A percentile compares a stretch with the other conserved stretches of the same genome.
These are phyloP conservation scores for Phytophthora pseudosyringae DNA, from an alignment of 352 stramenopile genomes.

Conservation along the genomic window DNA sequence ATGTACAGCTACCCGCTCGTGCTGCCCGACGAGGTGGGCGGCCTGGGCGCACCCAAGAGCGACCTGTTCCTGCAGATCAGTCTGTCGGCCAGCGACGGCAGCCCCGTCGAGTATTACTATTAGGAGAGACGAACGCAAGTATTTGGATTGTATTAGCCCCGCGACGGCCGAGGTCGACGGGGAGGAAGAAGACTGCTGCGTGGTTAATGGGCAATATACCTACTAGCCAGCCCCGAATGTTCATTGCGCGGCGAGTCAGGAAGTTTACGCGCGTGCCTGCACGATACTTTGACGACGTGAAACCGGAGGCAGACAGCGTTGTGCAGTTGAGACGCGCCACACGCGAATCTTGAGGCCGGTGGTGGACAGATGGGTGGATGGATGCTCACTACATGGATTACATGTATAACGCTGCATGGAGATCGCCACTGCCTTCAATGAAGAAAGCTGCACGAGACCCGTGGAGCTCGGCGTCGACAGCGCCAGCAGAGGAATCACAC, in stretches of 20 bases:
- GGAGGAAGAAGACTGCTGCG: not conserved
- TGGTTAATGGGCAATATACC: conserved; percentile 20
- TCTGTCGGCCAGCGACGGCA: conserved; percentile 56
- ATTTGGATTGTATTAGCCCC: conserved; percentile 35
- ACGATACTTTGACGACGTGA: conserved; percentile 11
- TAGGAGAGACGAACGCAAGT: conserved; percentile 22
- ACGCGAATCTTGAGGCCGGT: conserved; percentile 14
- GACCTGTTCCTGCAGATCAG: conserved; percentile 74
- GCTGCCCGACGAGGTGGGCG: conserved; percentile 60
- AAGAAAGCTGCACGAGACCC: conserved; percentile 5
- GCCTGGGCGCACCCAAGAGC: conserved; percentile 50
- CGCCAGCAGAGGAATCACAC: not conserved
- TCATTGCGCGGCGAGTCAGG: not conserved
- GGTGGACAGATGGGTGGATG: not conserved
- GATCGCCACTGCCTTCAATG: conserved; percentile 23
- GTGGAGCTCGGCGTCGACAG: not conserved
- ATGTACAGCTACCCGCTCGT: conserved; percentile 80
- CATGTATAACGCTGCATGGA: conserved; percentile 6
- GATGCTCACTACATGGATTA: conserved; percentile 18
- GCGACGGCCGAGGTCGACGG: not conserved
- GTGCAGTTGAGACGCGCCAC: conserved; percentile 11
- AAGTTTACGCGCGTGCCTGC: not conserved
- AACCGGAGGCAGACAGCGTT: not conserved
- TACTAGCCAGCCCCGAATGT: not conserved
- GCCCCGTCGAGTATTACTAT: conserved; percentile 55